A percentile compares a stretch with the other conserved stretches of the same genome.
phyloP scores from a whole-genome alignment of 371 early-diverging fungal genomes.

The Syncephalastrum racemosum region DNA sequence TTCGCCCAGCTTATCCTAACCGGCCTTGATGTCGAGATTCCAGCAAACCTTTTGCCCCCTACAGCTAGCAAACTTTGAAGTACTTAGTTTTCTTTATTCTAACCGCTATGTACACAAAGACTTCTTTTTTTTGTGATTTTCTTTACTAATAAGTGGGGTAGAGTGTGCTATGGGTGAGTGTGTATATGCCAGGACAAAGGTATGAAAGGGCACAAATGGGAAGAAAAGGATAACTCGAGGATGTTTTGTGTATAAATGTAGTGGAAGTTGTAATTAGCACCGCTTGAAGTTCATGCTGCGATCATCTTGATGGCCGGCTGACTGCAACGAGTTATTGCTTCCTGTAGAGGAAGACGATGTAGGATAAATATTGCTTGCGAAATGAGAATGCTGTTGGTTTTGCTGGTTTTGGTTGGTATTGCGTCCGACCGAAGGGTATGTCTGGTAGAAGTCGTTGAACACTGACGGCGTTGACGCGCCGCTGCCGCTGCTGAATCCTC shows the following conservation, averaged over 20 bases:
- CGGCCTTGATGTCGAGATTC: slow-evolving; percentile 57
- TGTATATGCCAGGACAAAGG: no score
- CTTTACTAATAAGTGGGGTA: slow-evolving; percentile 4
- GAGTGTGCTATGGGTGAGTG: no score
- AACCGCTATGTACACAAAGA: slow-evolving; percentile 4
- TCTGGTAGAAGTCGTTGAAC: slow-evolving; percentile 12
- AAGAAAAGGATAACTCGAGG: no score
- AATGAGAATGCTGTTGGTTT: slow-evolving; percentile 29
- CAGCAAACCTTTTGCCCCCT: slow-evolving; percentile 43
- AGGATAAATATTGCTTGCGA: slow-evolving; percentile 29
- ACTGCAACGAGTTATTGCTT: slow-evolving; percentile 44
- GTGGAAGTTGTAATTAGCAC: slow-evolving; percentile 4
- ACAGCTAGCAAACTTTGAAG: slow-evolving; percentile 42
- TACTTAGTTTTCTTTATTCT: slow-evolving; percentile 3
- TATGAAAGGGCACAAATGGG: no score
- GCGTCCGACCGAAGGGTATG: slow-evolving; percentile 23
- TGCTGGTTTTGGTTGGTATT: slow-evolving; percentile 18
- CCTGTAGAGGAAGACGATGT: slow-evolving; percentile 45
- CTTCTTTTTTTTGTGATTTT: slow-evolving; percentile 5
- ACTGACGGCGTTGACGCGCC: not conserved
- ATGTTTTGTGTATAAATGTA: no score
- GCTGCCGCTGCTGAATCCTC: slow-evolving; percentile 6
- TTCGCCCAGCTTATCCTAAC: slow-evolving; percentile 69
- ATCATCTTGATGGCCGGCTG: slow-evolving; percentile 8
- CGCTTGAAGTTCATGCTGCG: slow-evolving; percentile 13